Conservation (phyloP, 2,329 filamentous ascomycete genomes). For the Ceratocystis papillata region DNA sequence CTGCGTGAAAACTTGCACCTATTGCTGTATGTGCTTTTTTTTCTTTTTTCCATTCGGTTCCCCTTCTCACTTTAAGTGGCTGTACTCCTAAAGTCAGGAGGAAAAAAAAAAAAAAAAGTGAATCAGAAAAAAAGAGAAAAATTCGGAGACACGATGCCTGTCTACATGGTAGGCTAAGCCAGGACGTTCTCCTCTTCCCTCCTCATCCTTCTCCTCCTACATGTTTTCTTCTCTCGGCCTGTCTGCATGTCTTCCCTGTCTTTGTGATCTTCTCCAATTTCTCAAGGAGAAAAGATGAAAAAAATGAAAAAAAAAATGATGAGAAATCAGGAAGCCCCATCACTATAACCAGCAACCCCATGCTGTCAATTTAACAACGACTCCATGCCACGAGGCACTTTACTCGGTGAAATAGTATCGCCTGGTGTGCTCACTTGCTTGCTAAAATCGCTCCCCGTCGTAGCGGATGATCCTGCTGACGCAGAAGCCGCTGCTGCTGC, state of each 20-base stretch:
- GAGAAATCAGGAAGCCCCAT: background rate
- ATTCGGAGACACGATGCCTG: conserved; percentile 8
- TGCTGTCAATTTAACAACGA: conserved; percentile 19
- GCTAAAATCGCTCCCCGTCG: background rate
- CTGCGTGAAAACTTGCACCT: too few species aligned
- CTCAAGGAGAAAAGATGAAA: background rate
- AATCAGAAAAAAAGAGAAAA: conserved; percentile 9
- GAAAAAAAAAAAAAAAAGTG: conserved; percentile 3
- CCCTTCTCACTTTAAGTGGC: too few species aligned
- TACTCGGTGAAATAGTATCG: conserved; percentile 38
- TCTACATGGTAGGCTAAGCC: background rate
- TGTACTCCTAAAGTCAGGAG: too few species aligned
- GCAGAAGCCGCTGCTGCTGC: conserved; percentile 7
- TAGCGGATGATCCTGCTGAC: background rate
- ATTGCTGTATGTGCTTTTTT: too few species aligned
- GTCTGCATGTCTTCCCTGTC: conserved; percentile 1
- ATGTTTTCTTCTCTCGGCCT: background rate
- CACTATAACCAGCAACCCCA: background rate
- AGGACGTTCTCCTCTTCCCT: background rate
- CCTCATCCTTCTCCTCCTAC: background rate
- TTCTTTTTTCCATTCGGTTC: too few species aligned
- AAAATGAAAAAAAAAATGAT: background rate
- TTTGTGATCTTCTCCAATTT: conserved; percentile 10
- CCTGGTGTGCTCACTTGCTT: background rate
- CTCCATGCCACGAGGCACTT: conserved; percentile 35